These are phyloP conservation scores for Rhizopus microsporus DNA, from an alignment of 371 early-diverging fungal species.

Conservation along the genomic window DNA sequence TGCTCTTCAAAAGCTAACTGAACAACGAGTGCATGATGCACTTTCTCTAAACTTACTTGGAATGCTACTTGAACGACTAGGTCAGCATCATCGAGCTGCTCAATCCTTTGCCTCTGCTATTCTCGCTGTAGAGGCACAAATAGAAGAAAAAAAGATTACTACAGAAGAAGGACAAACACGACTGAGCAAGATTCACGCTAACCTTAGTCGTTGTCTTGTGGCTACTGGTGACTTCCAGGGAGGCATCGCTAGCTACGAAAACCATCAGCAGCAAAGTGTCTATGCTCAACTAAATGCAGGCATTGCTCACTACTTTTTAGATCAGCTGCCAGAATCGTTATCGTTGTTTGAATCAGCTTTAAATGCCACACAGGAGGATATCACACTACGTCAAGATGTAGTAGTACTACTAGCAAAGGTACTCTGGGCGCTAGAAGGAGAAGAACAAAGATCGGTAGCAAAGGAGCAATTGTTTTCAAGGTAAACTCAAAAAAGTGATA, in stretches of 20 bases:
- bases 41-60: slow-evolving; percentile 75
- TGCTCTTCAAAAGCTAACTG: slow-evolving; percentile 74
- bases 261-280: slow-evolving; percentile 32
- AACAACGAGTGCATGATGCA: slow-evolving; percentile 62
- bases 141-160: slow-evolving; percentile 23
- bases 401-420: slow-evolving; percentile 80
- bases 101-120: slow-evolving; percentile 65
- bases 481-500: slow-evolving; percentile 37
- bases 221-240: slow-evolving; percentile 53
- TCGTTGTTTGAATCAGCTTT: slow-evolving; percentile 73
- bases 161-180: slow-evolving; percentile 22
- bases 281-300: slow-evolving; percentile 73
- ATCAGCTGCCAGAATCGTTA: slow-evolving; percentile 68
- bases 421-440: slow-evolving; percentile 83
- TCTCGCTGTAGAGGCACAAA: slow-evolving; percentile 45
- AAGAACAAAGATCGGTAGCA: slow-evolving; percentile 76
- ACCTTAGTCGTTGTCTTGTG: slow-evolving; percentile 66
- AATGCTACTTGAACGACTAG: slow-evolving; percentile 71
- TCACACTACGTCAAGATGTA: slow-evolving; percentile 61
- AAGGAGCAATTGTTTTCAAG: slow-evolving; percentile 77
- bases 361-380: slow-evolving; percentile 49
- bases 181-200: slow-evolving; percentile 50
- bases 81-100: slow-evolving; percentile 68
- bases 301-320: slow-evolving; percentile 74
- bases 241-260: slow-evolving; percentile 51